Base-by-base conservation (phyloP, 192 early-diverging fungal species). In the Physocladia obscura region DNA sequence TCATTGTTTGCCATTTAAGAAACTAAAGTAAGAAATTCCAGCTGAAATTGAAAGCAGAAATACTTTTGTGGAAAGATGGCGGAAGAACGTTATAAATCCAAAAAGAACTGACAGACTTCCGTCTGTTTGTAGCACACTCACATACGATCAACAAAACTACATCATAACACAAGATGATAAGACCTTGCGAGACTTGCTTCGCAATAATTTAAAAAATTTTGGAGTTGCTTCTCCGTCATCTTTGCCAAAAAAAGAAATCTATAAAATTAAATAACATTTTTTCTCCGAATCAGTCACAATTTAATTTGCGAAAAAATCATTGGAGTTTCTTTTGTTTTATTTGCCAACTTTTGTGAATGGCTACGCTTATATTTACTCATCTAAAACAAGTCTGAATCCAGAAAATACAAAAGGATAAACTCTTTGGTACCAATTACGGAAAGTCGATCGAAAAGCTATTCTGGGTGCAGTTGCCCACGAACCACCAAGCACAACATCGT, bases 361-460 rank as follows among this genome's bases (percentile, higher is more conserved):
- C n/a, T n/a, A n/a, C n/a, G n/a, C n/a, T n/a, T n/a, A n/a, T n/a
- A n/a, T n/a, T 59, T 35, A 35, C 15, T 36, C 47, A 8, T 65
- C 62, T 15, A 5, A 61, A 24, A 35, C 79, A 11, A 75, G 61
- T 30, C 93, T 79, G 81, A 94, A 94, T 0, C 82, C 88, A 3
- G 87, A 84, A 81, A 94, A 90, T 8, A 93, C 89, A 70, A 84
- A 97, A 11, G 90, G 89, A 70, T 97, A 97, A 3, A 75, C 84
- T 19, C 86, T 63, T 77, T 97, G 95, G 63, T 93, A 96, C 94
- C 94, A 97, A 75, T 97, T 97, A 11, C 91, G 69, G 76, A 95
- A 94, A 4, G 88, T 85, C 50, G 76, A 65, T 21, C 95, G 67
- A 24, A 78, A 78, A 4, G 88, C 88, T 15, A 96, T 83, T 5